Conservation (phyloP, 2,329 filamentous ascomycete genomes). For the Aspergillus fijiensis region DNA sequence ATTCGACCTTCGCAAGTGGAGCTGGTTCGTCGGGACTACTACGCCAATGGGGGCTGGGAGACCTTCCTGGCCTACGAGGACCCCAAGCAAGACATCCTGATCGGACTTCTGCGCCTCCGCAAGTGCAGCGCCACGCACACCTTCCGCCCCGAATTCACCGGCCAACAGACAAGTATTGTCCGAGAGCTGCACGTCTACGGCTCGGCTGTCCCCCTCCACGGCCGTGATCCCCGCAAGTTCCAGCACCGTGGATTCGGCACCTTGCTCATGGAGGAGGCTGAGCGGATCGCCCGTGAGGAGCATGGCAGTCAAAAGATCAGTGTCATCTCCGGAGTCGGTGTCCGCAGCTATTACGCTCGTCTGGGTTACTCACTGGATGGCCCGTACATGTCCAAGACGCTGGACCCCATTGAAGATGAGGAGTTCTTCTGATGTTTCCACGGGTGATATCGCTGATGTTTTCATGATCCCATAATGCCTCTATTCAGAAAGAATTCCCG, state of each 20-base stretch:
- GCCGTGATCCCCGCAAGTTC: slow-evolving; percentile 91
- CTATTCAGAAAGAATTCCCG: neutral
- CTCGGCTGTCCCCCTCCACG: slow-evolving; percentile 94
- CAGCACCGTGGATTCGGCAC: slow-evolving; percentile 98
- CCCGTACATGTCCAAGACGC: slow-evolving; percentile 66
- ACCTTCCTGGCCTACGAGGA: slow-evolving; percentile 98
- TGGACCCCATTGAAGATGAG: slow-evolving; percentile 44
- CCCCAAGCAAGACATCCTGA: slow-evolving; percentile 96
- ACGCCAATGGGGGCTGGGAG: slow-evolving; percentile 96
- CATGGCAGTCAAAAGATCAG: slow-evolving; percentile 93
- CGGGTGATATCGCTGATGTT: too few species aligned
- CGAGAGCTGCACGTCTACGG: slow-evolving; percentile 96
- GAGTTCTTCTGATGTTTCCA: neutral
- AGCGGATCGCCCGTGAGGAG: slow-evolving; percentile 90
- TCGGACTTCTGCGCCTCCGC: slow-evolving; percentile 81
- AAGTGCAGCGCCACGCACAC: slow-evolving; percentile 92
- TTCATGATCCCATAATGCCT: neutral
- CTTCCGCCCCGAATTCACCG: slow-evolving; percentile 80
- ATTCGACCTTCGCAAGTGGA: slow-evolving; percentile 95
- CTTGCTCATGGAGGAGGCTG: slow-evolving; percentile 94
- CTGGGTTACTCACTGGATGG: slow-evolving; percentile 93
- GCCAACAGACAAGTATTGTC: slow-evolving; percentile 87
- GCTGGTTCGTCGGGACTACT: slow-evolving; percentile 88
- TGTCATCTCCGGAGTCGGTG: slow-evolving; percentile 96
- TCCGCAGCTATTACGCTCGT: slow-evolving; percentile 90